These are phyloP conservation scores for Beta macrorhiza DNA, from an alignment of 179 eudicot genomes.

Conservation along the genomic window DNA sequence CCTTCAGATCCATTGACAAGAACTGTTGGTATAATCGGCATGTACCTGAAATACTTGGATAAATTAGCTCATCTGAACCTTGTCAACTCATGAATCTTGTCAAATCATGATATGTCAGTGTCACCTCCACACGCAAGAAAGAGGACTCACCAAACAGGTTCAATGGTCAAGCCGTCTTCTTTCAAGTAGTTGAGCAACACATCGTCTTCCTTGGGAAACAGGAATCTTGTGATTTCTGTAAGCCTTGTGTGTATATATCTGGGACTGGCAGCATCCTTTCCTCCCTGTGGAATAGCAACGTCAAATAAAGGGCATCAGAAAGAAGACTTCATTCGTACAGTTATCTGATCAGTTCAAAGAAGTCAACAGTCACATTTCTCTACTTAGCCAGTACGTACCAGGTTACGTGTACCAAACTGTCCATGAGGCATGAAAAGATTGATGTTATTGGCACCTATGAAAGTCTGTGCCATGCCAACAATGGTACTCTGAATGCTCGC, in stretches of 20 bases:
- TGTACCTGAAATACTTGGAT: conserved; percentile 50
- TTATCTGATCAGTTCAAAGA: neutral
- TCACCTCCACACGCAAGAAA: neutral
- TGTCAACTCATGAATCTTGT: neutral
- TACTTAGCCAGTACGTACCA: conserved; percentile 37
- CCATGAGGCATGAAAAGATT: conserved; percentile 78
- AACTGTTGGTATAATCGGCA: conserved; percentile 82
- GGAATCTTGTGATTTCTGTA: conserved; percentile 51
- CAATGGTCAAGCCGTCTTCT: conserved; percentile 84
- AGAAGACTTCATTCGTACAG: neutral
- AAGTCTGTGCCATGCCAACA: conserved; percentile 93
- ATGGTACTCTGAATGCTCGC: conserved; percentile 73
- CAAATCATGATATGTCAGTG: no score
- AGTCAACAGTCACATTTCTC: neutral
- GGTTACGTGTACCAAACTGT: conserved; percentile 80
- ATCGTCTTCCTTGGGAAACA: conserved; percentile 83
- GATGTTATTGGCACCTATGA: conserved; percentile 84
- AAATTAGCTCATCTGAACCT: neutral
- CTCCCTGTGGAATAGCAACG: conserved; percentile 53
- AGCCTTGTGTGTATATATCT: conserved; percentile 74
- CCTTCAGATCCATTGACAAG: conserved; percentile 98
- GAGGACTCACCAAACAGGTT: conserved; percentile 70
- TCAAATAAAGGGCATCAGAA: neutral
- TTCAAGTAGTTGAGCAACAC: conserved; percentile 64
- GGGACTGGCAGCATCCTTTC: conserved; percentile 92